A percentile compares a stretch with the other conserved stretches of the same genome.
phyloP scores from a whole-genome alignment of 2,329 filamentous ascomycete genomes.

The Neobulgaria alba region DNA sequence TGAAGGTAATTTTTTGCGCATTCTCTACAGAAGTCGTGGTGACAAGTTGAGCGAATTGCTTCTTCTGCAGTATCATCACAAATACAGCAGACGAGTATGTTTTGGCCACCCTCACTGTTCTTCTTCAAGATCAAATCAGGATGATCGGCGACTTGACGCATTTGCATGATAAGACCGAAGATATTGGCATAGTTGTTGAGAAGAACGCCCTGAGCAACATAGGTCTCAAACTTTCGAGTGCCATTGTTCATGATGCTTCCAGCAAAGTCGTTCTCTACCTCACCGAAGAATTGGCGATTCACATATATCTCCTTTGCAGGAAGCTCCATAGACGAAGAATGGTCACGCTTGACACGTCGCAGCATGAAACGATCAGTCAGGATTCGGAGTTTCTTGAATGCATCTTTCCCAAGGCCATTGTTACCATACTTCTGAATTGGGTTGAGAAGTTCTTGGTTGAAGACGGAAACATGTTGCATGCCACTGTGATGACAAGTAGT shows the following conservation, averaged over 20 bases:
- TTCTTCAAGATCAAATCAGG: conserved; percentile 91
- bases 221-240: conserved; percentile 85
- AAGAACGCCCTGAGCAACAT: conserved; percentile 87
- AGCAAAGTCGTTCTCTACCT: conserved; percentile 93
- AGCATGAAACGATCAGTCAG: conserved; percentile 94
- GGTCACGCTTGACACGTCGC: conserved; percentile 85
- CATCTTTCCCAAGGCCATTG: conserved; percentile 52
- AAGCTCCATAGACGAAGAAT: conserved; percentile 91
- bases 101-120: conserved; percentile 75
- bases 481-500: conserved; percentile 52
- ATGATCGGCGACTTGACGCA: conserved; percentile 96
- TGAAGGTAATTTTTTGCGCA: conserved; percentile 75
- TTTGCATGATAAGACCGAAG: conserved; percentile 97
- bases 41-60: conserved; percentile 83
- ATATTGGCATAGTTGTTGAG: conserved; percentile 99
- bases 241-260: conserved; percentile 91
- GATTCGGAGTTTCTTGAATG: conserved; percentile 73
- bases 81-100: conserved; percentile 84
- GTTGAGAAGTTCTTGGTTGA: conserved; percentile 91
- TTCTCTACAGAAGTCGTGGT: conserved; percentile 81
- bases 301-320: conserved; percentile 90
- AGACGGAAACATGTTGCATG: conserved; percentile 62
- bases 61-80: conserved; percentile 96
- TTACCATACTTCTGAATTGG: conserved; percentile 62
- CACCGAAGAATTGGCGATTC: conserved; percentile 92